Conservation (phyloP, 768 basidiomycete genomes). For the Psilocybe azurescens region DNA sequence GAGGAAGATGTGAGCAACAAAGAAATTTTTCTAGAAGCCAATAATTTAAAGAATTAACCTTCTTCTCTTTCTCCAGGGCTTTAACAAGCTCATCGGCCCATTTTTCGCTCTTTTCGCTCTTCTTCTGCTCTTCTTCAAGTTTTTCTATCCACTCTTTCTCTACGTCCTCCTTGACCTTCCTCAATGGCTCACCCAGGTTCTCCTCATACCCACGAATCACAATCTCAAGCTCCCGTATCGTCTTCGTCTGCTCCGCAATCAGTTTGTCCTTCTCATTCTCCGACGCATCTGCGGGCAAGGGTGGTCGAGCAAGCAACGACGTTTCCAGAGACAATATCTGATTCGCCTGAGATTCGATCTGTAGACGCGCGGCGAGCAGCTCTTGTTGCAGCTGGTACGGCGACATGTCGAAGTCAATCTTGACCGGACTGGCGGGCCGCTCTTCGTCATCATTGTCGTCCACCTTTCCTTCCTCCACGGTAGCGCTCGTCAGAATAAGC, state of each 20-base stretch:
- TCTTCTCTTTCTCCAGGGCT: constrained; percentile 82
- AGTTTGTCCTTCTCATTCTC: constrained; percentile 77
- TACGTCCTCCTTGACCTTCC: constrained; percentile 71
- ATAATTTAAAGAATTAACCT: constrained; percentile 40
- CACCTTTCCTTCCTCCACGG: constrained; percentile 70
- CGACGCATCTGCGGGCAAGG: constrained; percentile 65
- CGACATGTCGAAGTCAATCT: constrained; percentile 90
- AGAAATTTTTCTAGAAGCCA: not conserved
- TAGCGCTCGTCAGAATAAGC: constrained; percentile 85
- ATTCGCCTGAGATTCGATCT: constrained; percentile 80
- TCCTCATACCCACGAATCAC: constrained; percentile 74
- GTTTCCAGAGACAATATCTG: constrained; percentile 87
- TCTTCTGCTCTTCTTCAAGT: constrained; percentile 61
- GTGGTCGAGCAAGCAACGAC: constrained; percentile 73
- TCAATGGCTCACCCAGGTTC: constrained; percentile 70
- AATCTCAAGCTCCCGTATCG: constrained; percentile 80
- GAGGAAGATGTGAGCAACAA: not conserved
- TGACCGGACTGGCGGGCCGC: constrained; percentile 81
- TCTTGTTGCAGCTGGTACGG: constrained; percentile 94
- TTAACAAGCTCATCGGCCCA: constrained; percentile 80
- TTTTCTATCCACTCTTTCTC: constrained; percentile 74
- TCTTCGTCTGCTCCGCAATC: constrained; percentile 74
- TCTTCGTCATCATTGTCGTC: constrained; percentile 79
- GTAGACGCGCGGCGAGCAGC: constrained; percentile 75
- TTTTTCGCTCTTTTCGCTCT: constrained; percentile 69